A percentile compares a stretch with the other conserved stretches of the same genome.
phyloP scores from a whole-genome alignment of 768 basidiomycete genomes.

The Candolleomyces efflorescens region DNA sequence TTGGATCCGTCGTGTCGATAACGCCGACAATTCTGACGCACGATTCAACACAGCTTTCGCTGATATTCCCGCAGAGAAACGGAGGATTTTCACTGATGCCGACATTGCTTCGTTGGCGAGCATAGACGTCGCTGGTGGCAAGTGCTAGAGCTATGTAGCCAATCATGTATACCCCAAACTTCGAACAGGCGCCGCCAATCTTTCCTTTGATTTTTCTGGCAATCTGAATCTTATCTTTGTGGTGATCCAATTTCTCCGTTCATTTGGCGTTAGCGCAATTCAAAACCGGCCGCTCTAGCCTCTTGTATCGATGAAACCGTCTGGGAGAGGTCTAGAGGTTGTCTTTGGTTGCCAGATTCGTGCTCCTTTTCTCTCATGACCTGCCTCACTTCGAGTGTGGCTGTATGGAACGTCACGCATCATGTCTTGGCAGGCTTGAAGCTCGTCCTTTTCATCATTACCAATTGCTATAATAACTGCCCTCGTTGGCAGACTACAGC shows the following conservation, averaged over 20 bases:
- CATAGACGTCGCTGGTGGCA: conserved; percentile 35
- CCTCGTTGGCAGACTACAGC: too few relatives aligned
- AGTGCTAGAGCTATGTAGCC: conserved; percentile 19
- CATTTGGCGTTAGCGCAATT: too few relatives aligned
- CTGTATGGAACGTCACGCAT: neutral
- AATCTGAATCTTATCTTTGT: too few relatives aligned
- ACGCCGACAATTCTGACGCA: conserved; percentile 34
- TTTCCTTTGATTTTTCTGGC: neutral
- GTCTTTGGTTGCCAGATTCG: too few relatives aligned
- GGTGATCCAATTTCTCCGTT: too few relatives aligned
- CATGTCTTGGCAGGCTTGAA: too few relatives aligned
- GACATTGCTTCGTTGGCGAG: conserved; percentile 31
- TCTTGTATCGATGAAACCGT: too few relatives aligned
- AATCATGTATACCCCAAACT: neutral
- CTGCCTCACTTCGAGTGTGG: neutral
- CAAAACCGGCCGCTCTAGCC: too few relatives aligned
- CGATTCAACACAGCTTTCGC: conserved; percentile 33
- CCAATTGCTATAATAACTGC: too few relatives aligned
- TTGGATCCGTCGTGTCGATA: conserved; percentile 43
- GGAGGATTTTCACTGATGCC: conserved; percentile 30
- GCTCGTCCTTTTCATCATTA: too few relatives aligned
- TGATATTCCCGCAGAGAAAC: conserved; percentile 28
- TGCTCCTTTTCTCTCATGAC: neutral
- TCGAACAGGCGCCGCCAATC: neutral
- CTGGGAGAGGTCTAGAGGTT: too few relatives aligned